These are phyloP conservation scores for Salix brachista DNA, from an alignment of 345 rosid genomes.

Conservation along the genomic window DNA sequence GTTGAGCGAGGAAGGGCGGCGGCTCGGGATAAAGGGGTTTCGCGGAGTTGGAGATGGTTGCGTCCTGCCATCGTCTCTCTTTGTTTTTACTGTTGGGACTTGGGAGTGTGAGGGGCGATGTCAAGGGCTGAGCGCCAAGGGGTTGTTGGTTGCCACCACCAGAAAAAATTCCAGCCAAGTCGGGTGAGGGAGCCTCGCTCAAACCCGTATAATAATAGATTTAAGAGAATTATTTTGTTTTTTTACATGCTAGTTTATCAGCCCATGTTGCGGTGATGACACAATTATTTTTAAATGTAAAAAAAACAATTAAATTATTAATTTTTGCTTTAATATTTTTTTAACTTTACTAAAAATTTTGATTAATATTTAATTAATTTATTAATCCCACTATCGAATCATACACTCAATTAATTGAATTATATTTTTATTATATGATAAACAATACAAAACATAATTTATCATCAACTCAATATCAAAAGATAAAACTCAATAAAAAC, in stretches of 20 bases:
- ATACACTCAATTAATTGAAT: too few relatives aligned
- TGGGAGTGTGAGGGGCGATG: not conserved
- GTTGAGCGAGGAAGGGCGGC: not conserved
- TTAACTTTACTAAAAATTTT: too few relatives aligned
- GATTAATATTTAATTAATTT: too few relatives aligned
- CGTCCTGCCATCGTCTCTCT: slow-evolving; percentile 7
- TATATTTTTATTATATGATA: too few relatives aligned
- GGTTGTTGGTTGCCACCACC: not conserved
- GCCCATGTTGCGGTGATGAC: not conserved
- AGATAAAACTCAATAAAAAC: too few relatives aligned
- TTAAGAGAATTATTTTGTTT: too few relatives aligned
- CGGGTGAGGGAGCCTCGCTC: not conserved
- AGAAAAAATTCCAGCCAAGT: not conserved
- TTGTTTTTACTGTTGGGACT: not conserved
- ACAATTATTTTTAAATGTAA: not conserved
- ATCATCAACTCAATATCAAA: too few relatives aligned
- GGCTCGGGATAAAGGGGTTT: not conserved
- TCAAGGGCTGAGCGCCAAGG: not conserved
- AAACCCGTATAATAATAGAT: not conserved
- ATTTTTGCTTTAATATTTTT: too few relatives aligned
- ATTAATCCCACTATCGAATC: too few relatives aligned
- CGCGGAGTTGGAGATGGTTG: slow-evolving; percentile 2
- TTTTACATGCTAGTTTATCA: not conserved
- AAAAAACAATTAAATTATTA: too few relatives aligned
- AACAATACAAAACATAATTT: too few relatives aligned